Percentiles rank a stretch among this genome's conserved stretches.
Evolutionary conservation across 106 monocot species (phyloP).

Genomic region (Alisma plantagoaquatica): DNA sequence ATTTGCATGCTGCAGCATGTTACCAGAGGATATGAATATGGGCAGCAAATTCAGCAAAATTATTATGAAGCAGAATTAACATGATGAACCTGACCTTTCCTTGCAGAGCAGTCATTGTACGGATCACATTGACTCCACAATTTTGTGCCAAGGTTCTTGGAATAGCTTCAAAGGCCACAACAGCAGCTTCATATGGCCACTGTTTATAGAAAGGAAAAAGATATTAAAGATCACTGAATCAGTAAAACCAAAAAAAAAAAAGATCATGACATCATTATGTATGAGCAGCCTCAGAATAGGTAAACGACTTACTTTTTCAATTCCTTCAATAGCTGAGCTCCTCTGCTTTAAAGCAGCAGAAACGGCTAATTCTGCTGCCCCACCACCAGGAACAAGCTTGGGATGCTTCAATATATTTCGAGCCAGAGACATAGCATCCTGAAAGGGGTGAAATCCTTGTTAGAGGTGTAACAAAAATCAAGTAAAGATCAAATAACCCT

Average conservation of each 20-base stretch:
- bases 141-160: constrained; percentile 93
- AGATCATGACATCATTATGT: too few relatives aligned
- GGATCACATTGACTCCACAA: constrained; percentile 89
- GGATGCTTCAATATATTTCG: constrained; percentile 93
- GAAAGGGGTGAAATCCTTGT: too few relatives aligned
- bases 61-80: too few relatives aligned
- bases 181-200: constrained; percentile 99
- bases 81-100: constrained; percentile 67
- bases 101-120: constrained; percentile 94
- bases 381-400: constrained; percentile 94
- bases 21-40: too few relatives aligned
- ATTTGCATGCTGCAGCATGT: constrained; percentile 73
- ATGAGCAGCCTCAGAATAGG: too few relatives aligned
- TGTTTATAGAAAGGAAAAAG: too few relatives aligned
- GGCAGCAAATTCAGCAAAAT: too few relatives aligned
- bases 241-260: too few relatives aligned
- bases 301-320: constrained; percentile 69
- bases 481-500: too few relatives aligned
- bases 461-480: too few relatives aligned
- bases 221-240: too few relatives aligned
- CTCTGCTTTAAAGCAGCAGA: constrained; percentile 89
- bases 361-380: constrained; percentile 85
- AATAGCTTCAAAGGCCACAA: constrained; percentile 95
- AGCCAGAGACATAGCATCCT: constrained; percentile 95
- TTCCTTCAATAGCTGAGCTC: constrained; percentile 93